Base-by-base conservation (phyloP, 2,329 filamentous ascomycete species). In the Penicillium concentricum region DNA sequence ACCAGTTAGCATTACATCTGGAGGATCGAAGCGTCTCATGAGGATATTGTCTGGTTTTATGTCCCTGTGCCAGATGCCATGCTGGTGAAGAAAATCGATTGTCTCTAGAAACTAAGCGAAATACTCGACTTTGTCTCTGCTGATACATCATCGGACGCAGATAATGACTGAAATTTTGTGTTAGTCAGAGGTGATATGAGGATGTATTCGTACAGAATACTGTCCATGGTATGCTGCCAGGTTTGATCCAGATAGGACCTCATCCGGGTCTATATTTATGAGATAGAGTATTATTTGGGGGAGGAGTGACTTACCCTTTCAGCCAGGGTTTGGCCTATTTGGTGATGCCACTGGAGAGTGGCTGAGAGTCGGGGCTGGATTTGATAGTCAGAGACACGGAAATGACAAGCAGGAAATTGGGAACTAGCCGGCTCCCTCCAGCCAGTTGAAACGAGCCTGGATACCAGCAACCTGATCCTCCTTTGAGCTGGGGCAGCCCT, bases 21-120 rank as follows among this genome's bases (percentile, higher is more conserved):
- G 56, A 7, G 56, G 51, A 7, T 51, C 42, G 38, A 48, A 55
- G 46, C 34, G 48, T 32, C 38, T 54, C 30, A 55, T 46, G 2
- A 55, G 51, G 13, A 51, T 43, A 32, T 55, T 58, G 13, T 49
- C 51, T 34, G 46, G 56, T 28, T 51, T 55, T 9, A 55, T 37
- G n/a, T 58, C 51, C 10, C 51, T 39, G 28, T 58, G 51, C 38
- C 28, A 44, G 13, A 55, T 37, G 16, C 38, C 45, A 12, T 55
- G 44, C 5, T 12, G 18, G 13, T 48, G 45, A 44, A 55, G 52
- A 37, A 55, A 44, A 37, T 26, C 28, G 24, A 55, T 28, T 9
- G 45, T 38, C 39, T 38, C 45, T 13, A 55, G n/a, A 15, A 55
- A 28, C 44, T 44, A 45, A 22, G 28, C 13, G 16, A 50, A 54